Conservation (phyloP, 139 green algal species). For the Chlamydomonas schloesseri region DNA sequence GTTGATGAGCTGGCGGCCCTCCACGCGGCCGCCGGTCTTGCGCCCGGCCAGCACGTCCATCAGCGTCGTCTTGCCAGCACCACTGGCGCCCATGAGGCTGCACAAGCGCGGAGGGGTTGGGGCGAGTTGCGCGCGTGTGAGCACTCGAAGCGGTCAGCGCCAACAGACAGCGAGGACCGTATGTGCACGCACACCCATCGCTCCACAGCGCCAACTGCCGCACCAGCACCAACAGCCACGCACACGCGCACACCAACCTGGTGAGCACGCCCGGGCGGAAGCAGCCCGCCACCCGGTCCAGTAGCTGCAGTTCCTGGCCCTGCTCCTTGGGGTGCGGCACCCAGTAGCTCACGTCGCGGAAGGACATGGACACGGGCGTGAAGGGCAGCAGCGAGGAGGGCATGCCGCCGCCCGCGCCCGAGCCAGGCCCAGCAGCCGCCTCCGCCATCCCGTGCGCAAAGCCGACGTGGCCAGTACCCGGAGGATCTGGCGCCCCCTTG, state of each 20-base stretch:
- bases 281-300: constrained; percentile 49
- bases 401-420: not conserved
- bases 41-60: constrained; percentile 84
- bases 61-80: constrained; percentile 81
- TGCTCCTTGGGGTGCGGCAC: constrained; percentile 3
- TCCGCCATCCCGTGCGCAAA: too few species aligned
- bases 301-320: constrained; percentile 46
- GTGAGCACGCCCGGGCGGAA: constrained; percentile 42
- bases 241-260: too few species aligned
- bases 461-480: too few species aligned
- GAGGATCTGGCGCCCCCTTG: too few species aligned
- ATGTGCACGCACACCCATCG: too few species aligned
- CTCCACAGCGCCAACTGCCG: too few species aligned
- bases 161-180: too few species aligned
- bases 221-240: too few species aligned
- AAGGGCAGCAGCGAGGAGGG: constrained; percentile 10
- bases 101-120: too few species aligned
- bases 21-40: constrained; percentile 64
- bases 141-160: too few species aligned
- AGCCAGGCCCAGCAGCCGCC: not conserved
- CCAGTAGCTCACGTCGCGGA: constrained; percentile 33
- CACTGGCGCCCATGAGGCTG: constrained; percentile 76
- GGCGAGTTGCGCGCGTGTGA: too few species aligned
- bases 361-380: constrained; percentile 37
- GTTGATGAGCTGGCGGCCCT: constrained; percentile 52